Base-by-base conservation (phyloP, 2,329 filamentous ascomycete genomes). In the Penicillium sp. region DNA sequence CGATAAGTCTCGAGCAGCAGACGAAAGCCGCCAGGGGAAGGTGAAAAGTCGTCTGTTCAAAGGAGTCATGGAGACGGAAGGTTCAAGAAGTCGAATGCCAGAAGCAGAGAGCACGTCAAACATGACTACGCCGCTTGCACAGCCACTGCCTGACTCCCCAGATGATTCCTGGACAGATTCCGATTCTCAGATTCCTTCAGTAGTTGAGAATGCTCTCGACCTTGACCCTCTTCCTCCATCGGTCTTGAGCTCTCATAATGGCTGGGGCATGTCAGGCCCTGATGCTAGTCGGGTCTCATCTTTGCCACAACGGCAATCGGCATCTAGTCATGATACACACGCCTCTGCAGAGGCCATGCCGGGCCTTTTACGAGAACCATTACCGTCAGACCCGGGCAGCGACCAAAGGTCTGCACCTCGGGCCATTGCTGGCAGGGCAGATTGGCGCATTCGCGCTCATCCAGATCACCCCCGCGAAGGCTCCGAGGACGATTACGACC, bases 81-180 rank as follows among this genome's bases (percentile, higher is more conserved):
- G 62, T 20, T 59, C 68, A 56, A 63, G 53, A 64, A 63, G 63
- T 53, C 42, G 61, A 11, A 63, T 66, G 20, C 58, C 66, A 25
- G 73, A 76, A 24, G 52, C 64, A 10, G 80, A 81, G 53, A 80
- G 75, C 62, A 76, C 76, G 14, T 83, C 81, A 2, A 81, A 81
- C 57, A 73, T 82, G 63, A 74, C 80, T 14, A 83, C 81, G 16
- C 81, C 81, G 25, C 72, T 82, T 47, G 81, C 77, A 5, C 71
- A 75, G 49, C 79, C 80, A 31, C 56, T 75, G n/a, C 69, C 70
- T 20, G 73, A 75, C 54, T 69, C 72, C n/a, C 66, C 73, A 14
- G 58, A 68, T 46, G 63, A 63, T 7, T 68, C 61, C 16, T 62
- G 60, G 46, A 63, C 58, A 27, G 66, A 65, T 46, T 58, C 60